Conservation (phyloP, 768 basidiomycete species). For the Tylopilus rubrobrunneus region DNA sequence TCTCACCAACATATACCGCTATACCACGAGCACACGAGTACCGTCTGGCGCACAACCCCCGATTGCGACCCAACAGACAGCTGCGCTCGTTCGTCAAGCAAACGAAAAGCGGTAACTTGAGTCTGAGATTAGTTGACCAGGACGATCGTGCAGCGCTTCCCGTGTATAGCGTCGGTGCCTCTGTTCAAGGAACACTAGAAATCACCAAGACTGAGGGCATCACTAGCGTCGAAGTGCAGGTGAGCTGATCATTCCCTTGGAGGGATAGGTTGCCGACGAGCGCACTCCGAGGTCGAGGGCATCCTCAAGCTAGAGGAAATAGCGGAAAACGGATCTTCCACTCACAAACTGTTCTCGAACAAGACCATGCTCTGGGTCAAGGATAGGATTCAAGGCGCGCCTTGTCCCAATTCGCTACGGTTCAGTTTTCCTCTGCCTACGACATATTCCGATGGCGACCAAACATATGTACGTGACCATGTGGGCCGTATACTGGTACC, state of each 20-base stretch:
- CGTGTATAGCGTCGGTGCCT: constrained; percentile 49
- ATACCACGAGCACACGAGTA: constrained; percentile 53
- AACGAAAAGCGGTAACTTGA: constrained; percentile 49
- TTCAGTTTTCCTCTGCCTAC: constrained; percentile 59
- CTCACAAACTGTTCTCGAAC: constrained; percentile 48
- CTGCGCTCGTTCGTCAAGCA: constrained; percentile 55
- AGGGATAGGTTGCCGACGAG: background rate
- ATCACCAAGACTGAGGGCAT: constrained; percentile 53
- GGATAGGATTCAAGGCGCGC: constrained; percentile 32
- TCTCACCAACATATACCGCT: constrained; percentile 50
- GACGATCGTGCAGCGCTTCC: constrained; percentile 50
- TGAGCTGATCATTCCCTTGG: constrained; percentile 18
- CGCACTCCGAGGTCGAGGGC: constrained; percentile 51
- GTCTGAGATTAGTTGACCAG: constrained; percentile 51
- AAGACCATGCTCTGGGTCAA: constrained; percentile 57
- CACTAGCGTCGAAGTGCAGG: constrained; percentile 63
- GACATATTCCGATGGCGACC: constrained; percentile 52
- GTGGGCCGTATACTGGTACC: background rate
- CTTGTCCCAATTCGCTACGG: constrained; percentile 49
- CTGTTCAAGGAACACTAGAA: constrained; percentile 55
- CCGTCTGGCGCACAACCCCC: constrained; percentile 45
- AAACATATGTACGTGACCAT: constrained; percentile 50
- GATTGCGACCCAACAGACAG: constrained; percentile 35
- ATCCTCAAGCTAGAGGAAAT: constrained; percentile 55
- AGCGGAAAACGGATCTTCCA: constrained; percentile 60